Base-by-base conservation (phyloP, 495 filamentous ascomycete genomes). In the Pseudotulostoma volvatum region DNA sequence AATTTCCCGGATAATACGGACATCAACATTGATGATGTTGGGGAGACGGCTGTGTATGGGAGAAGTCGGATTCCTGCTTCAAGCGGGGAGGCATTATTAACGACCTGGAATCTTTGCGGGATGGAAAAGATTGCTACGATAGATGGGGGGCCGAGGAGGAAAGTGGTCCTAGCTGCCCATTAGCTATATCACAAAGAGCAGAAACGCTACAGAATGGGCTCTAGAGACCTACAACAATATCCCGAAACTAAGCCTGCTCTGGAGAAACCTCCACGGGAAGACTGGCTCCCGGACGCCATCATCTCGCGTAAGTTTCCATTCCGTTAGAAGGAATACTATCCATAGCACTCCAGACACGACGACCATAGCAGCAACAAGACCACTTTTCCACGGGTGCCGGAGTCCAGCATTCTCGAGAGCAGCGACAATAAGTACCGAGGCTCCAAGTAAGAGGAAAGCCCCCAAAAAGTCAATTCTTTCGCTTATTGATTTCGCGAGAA, bases 401-500 rank as follows among this genome's bases (percentile, higher is more conserved):
- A 54, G 32, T 54, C 68, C 70, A 16, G 51, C 66, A 37, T 72
- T 58, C 42, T 76, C 65, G n/a, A 75, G 55, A 1, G 61, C 49
- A 44, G 70, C 71, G 0, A 74, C 61, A 0, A 73, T 36, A 2
- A 76, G 51, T 13, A 67, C 52, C 7, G 67, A 67, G 13, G 62
- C 66, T 1, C 60, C 48, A 18, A 73, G 54, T n/a, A 71, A 49
- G 5, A 73, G 39, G 7, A 62, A 23, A 23, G 63, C 61, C 14
- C 71, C 70, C 7, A 71, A 7, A 23, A 68, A 65, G 47, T 76
- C 70, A 9, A 74, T 39, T 13, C 49, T 36, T 41, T 33, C n/a
- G n/a, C n/a, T n/a, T n/a, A n/a, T n/a, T n/a, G n/a, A n/a, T n/a
- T n/a, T n/a, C n/a, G n/a, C n/a, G 37, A 28, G 23, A 28, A 28